Conservation (phyloP, 78 protist species). For the Emiliania huxleyi region DNA sequence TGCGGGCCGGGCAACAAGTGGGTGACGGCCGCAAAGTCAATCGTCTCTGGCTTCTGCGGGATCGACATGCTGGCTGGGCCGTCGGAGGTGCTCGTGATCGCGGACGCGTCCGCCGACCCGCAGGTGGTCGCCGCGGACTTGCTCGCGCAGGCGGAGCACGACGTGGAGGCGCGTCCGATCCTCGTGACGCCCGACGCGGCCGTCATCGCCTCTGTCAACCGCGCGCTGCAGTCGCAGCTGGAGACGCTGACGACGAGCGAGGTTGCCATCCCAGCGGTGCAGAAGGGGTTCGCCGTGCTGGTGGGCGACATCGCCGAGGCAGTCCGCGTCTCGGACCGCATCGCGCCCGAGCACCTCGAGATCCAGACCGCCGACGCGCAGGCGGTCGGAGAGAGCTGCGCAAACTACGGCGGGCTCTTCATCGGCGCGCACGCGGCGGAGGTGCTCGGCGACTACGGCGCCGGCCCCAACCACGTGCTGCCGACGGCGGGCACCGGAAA, state of each 20-base stretch:
- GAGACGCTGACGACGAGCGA: constrained; percentile 41
- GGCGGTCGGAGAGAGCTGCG: neutral
- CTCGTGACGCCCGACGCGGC: neutral
- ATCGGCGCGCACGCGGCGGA: constrained; percentile 55
- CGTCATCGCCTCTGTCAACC: constrained; percentile 26
- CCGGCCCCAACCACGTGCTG: constrained; percentile 82
- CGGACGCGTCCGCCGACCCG: constrained; percentile 66
- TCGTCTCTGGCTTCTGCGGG: constrained; percentile 59
- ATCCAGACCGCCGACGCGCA: constrained; percentile 21
- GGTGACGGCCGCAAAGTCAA: constrained; percentile 81
- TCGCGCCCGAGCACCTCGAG: constrained; percentile 80
- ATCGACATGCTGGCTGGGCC: constrained; percentile 81
- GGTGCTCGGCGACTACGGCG: constrained; percentile 81
- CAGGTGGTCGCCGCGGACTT: constrained; percentile 72
- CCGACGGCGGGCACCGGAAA: constrained; percentile 81
- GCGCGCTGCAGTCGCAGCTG: constrained; percentile 15
- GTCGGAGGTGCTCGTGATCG: constrained; percentile 46
- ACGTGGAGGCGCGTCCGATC: constrained; percentile 34
- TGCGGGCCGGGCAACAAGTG: constrained; percentile 69
- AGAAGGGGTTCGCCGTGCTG: constrained; percentile 54
- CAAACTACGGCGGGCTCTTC: constrained; percentile 71
- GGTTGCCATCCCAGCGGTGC: constrained; percentile 38
- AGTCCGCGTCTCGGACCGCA: constrained; percentile 35
- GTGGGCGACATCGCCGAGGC: constrained; percentile 45
- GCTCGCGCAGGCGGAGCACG: constrained; percentile 80